Percentiles rank a stretch among this genome's conserved stretches.
These are phyloP conservation scores for Mimosa pudica DNA, from an alignment of 306 rosid species.

Conservation along the genomic window DNA sequence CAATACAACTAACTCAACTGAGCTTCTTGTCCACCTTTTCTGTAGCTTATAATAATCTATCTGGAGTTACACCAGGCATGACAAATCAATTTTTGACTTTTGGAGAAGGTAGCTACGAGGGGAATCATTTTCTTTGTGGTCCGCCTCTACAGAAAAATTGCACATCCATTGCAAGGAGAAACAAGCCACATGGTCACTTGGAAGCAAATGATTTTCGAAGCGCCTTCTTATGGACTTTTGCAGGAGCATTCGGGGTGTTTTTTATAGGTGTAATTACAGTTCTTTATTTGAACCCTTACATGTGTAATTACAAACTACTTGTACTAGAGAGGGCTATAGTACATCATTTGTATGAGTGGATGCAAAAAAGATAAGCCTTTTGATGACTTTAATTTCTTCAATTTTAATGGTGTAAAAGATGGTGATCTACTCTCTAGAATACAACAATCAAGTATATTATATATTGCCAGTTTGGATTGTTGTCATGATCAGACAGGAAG, in stretches of 20 bases:
- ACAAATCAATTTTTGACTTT: conserved; percentile 8
- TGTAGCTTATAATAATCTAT: conserved; percentile 26
- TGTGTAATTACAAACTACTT: background rate
- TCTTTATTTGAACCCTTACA: conserved; percentile 15
- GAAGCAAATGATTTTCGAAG: background rate
- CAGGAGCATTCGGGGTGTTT: too few species aligned
- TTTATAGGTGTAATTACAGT: too few species aligned
- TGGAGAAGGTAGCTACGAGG: background rate
- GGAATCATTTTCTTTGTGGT: conserved; percentile 9
- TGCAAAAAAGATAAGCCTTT: too few species aligned
- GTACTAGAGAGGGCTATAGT: background rate
- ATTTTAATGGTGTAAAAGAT: too few species aligned
- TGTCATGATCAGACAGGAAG: too few species aligned
- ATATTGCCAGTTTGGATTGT: too few species aligned
- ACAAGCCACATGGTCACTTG: too few species aligned
- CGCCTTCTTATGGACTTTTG: too few species aligned
- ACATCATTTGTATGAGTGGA: too few species aligned
- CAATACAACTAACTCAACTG: background rate
- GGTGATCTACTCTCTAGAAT: too few species aligned
- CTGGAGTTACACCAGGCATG: background rate
- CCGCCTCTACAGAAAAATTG: background rate
- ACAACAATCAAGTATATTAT: too few species aligned
- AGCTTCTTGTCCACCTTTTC: background rate
- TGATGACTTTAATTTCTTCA: too few species aligned
- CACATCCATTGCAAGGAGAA: background rate